Evolutionary conservation across 768 basidiomycete species (phyloP).

Genomic region (Russula sp.): DNA sequence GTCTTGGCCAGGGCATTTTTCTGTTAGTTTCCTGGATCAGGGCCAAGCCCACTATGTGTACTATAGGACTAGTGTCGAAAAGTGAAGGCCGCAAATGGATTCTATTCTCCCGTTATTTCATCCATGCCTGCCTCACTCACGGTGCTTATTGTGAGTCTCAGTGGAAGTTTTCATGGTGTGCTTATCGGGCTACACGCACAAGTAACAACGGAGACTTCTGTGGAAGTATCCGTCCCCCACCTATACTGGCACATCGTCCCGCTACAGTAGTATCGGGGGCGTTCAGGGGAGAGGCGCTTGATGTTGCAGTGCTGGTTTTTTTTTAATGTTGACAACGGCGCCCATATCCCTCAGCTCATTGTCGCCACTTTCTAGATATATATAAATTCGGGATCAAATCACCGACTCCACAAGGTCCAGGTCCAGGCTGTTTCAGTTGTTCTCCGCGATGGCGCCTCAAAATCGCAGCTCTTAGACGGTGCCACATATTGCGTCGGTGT

Average conservation of each 20-base stretch:
- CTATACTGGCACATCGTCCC: neutral
- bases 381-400: neutral
- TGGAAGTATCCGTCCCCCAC: neutral
- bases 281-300: neutral
- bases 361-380: neutral
- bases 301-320: neutral
- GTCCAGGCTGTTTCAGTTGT: neutral
- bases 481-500: neutral
- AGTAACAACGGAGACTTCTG: neutral
- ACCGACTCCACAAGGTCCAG: neutral
- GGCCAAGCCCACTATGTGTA: neutral
- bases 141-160: no score
- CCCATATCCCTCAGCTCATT: neutral
- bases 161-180: no score
- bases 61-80: neutral
- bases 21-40: neutral
- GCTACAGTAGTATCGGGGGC: neutral
- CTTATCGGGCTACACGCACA: neutral
- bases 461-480: neutral
- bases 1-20: no score
- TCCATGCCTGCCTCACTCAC: no score
- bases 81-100: neutral
- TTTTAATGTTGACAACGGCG: neutral
- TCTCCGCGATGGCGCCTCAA: neutral
- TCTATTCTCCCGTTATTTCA: no score